These are phyloP conservation scores for Tubosaeta sp. DNA, from an alignment of 768 basidiomycete genomes.

Conservation along the genomic window DNA sequence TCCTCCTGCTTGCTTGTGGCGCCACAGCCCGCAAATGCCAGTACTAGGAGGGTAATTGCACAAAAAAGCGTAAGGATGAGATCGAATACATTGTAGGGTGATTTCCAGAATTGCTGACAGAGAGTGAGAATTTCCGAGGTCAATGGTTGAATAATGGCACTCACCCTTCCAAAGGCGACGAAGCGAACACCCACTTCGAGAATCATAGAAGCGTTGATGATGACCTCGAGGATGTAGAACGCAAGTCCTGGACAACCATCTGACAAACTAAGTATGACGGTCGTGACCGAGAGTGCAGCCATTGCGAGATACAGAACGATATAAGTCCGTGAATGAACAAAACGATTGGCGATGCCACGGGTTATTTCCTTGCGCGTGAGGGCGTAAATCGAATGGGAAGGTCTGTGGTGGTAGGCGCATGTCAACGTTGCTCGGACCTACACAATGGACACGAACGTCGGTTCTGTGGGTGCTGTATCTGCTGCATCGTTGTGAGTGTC, in stretches of 20 bases:
- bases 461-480: slow-evolving; percentile 25
- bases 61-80: slow-evolving; percentile 87
- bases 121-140: slow-evolving; percentile 2
- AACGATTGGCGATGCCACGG: slow-evolving; percentile 82
- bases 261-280: slow-evolving; percentile 76
- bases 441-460: slow-evolving; percentile 27
- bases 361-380: slow-evolving; percentile 81
- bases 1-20: slow-evolving; percentile 88
- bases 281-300: slow-evolving; percentile 83
- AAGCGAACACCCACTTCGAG: slow-evolving; percentile 89
- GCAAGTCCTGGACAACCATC: slow-evolving; percentile 84
- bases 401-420: slow-evolving; percentile 37
- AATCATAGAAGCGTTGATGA: slow-evolving; percentile 91
- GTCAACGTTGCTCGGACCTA: slow-evolving; percentile 10
- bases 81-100: slow-evolving; percentile 89
- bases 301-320: slow-evolving; percentile 86
- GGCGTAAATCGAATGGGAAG: slow-evolving; percentile 79
- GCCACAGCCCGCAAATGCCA: slow-evolving; percentile 85
- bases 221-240: slow-evolving; percentile 86
- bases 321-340: slow-evolving; percentile 84
- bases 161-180: slow-evolving; percentile 87
- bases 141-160: slow-evolving; percentile 26
- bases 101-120: slow-evolving; percentile 90
- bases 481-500: slow-evolving; percentile 33
- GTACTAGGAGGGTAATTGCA: slow-evolving; percentile 80